Evolutionary conservation across 2,329 filamentous ascomycete genomes (phyloP).

Genomic region (Aspergillus sergii): DNA sequence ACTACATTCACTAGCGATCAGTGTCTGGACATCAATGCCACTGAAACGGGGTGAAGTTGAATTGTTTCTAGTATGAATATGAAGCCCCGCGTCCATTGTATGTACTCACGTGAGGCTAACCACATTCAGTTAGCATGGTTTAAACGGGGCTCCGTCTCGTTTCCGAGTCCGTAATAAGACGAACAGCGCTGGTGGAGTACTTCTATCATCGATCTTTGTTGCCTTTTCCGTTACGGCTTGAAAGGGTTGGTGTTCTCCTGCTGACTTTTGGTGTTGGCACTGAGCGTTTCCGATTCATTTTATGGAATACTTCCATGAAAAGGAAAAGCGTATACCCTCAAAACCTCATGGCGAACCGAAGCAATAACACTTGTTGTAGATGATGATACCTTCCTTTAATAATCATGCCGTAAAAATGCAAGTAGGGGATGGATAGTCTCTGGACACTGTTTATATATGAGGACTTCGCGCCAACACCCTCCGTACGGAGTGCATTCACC

Average conservation of each 20-base stretch:
- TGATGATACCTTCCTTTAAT: not conserved
- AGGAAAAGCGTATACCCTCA: not conserved
- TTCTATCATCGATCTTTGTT: not conserved
- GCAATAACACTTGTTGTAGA: not conserved
- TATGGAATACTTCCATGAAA: not conserved
- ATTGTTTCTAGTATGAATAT: not conserved
- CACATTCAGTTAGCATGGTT: conserved; percentile 1
- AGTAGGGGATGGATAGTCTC: not conserved
- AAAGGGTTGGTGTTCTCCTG: not conserved
- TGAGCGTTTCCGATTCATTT: not conserved
- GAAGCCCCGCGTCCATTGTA: conserved; percentile 7
- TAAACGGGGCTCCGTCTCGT: not conserved
- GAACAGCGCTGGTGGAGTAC: not conserved
- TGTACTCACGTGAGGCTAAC: conserved; percentile 3
- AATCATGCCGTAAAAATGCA: not conserved
- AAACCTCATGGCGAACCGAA: not conserved
- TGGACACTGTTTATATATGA: conserved; percentile 13
- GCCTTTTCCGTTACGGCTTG: not conserved
- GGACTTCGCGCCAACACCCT: not conserved
- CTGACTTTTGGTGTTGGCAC: not conserved
- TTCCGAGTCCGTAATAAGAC: not conserved
- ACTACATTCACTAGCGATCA: not conserved
- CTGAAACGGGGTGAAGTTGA: not conserved
- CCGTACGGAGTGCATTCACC: conserved; percentile 4
- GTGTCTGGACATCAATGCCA: not conserved